Conservation (phyloP, 768 basidiomycete genomes). For the Calocera viscosa region DNA sequence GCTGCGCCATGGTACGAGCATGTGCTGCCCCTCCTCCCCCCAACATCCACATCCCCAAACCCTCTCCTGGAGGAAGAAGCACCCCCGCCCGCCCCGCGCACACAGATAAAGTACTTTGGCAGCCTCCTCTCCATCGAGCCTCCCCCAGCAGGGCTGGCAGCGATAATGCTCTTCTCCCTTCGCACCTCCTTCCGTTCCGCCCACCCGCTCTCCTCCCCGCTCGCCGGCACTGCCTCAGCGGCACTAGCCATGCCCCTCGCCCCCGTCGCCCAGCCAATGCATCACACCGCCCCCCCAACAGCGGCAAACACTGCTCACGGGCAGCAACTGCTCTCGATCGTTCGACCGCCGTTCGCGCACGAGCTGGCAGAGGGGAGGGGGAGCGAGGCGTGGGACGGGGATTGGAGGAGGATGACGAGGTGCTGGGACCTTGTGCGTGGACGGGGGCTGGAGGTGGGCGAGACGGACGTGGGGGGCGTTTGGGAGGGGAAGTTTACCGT, state of each 20-base stretch:
- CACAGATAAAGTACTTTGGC: constrained; percentile 25
- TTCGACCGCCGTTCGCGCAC: constrained; percentile 16
- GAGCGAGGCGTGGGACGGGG: constrained; percentile 20
- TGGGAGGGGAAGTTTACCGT: constrained; percentile 23
- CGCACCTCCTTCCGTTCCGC: constrained; percentile 32
- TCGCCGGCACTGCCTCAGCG: constrained; percentile 11
- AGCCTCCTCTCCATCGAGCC: constrained; percentile 22
- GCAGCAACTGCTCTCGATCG: constrained; percentile 15
- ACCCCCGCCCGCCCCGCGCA: no score
- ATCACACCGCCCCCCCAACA: background rate
- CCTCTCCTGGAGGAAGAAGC: no score
- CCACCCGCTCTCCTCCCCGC: constrained; percentile 19
- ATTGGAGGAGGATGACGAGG: constrained; percentile 23
- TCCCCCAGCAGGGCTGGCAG: constrained; percentile 17
- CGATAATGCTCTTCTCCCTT: constrained; percentile 22
- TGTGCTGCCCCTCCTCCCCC: background rate
- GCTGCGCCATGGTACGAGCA: background rate
- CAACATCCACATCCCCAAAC: background rate
- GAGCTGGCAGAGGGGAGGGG: background rate
- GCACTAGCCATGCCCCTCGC: background rate
- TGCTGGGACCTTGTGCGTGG: constrained; percentile 27
- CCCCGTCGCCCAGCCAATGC: background rate
- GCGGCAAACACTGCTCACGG: background rate
- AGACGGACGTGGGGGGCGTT: constrained; percentile 15
- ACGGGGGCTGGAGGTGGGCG: constrained; percentile 19